Conservation (phyloP, 345 rosid species). For the Crucihimalaya himalaica region DNA sequence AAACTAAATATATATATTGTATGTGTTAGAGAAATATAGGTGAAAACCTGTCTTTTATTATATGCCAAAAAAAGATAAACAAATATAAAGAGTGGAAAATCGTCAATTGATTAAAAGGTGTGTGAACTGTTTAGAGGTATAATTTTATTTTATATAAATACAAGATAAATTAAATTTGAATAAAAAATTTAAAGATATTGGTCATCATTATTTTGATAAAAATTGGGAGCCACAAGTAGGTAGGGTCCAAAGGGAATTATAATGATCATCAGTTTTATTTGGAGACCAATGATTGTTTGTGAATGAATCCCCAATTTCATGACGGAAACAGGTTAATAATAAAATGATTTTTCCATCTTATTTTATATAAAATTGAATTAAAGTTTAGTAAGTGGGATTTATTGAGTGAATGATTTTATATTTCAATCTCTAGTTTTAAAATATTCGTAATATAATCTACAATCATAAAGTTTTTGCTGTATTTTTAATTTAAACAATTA, state of each 20-base stretch:
- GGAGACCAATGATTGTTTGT: conserved; percentile 30
- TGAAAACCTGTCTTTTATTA: too few species aligned
- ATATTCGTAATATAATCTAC: too few species aligned
- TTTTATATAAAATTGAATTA: neutral
- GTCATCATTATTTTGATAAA: neutral
- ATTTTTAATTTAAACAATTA: too few species aligned
- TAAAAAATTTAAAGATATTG: neutral
- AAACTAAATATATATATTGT: too few species aligned
- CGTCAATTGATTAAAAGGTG: neutral
- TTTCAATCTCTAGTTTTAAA: too few species aligned
- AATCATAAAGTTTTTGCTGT: too few species aligned
- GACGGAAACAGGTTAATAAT: neutral
- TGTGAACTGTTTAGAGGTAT: neutral
- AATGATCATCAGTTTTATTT: conserved; percentile 29
- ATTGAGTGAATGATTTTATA: neutral
- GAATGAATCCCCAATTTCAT: conserved; percentile 5
- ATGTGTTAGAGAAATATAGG: too few species aligned
- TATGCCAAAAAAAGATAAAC: too few species aligned
- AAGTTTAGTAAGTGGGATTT: neutral
- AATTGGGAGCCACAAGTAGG: conserved; percentile 22
- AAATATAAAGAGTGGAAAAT: too few species aligned
- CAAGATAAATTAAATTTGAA: neutral
- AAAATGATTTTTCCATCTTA: neutral
- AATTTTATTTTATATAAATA: neutral
- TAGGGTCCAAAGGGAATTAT: conserved; percentile 34